These are phyloP conservation scores for Phaffia rhodozyma DNA, from an alignment of 1,284 basidiomycete species.

Conservation along the genomic window DNA sequence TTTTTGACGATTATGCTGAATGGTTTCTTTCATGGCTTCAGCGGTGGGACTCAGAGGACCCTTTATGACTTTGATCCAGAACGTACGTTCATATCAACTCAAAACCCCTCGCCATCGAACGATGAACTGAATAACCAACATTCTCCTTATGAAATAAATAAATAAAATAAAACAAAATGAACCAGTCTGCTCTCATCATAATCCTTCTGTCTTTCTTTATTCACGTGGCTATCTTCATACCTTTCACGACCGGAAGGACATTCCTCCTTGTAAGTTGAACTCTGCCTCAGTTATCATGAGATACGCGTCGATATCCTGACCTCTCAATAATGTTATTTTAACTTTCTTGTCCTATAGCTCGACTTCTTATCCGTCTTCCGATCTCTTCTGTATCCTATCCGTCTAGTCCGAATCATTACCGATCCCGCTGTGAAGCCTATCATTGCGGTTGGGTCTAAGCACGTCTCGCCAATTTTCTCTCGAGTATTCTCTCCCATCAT, in stretches of 20 bases:
- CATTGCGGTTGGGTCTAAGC: background rate
- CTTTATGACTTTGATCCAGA: background rate
- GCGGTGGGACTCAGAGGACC: constrained; percentile 16
- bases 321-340: background rate
- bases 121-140: too few species aligned
- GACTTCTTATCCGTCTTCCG: constrained; percentile 6
- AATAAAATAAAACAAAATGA: too few species aligned
- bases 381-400: background rate
- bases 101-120: too few species aligned
- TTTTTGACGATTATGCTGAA: too few species aligned
- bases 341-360: background rate
- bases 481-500: too few species aligned
- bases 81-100: constrained; percentile 1
- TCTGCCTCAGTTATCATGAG: too few species aligned
- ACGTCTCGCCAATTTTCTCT: too few species aligned
- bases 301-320: background rate
- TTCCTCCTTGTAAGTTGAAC: constrained; percentile 6
- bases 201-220: constrained; percentile 8
- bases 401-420: constrained; percentile 3
- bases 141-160: background rate
- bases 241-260: constrained; percentile 13
- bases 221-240: constrained; percentile 7
- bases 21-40: background rate
- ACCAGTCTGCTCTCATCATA: constrained; percentile 12
- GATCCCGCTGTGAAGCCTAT: constrained; percentile 3